Base-by-base conservation (phyloP, 31 red algal species). In the Porphyra umbilicalis region DNA sequence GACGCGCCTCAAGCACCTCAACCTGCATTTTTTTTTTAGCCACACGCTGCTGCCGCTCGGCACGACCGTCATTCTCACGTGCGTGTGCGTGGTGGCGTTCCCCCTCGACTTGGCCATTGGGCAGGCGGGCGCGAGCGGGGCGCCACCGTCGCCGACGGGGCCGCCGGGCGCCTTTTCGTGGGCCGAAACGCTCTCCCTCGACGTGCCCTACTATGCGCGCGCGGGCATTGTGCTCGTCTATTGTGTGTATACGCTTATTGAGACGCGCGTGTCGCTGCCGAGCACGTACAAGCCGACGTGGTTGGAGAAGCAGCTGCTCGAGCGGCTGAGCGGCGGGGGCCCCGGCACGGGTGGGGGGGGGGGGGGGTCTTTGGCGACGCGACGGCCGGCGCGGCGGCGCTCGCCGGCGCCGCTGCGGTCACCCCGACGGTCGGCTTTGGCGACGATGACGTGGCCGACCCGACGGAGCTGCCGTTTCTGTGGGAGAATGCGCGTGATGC, bases 171-270 rank as follows among this genome's bases (percentile, higher is more conserved):
- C 57, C 57, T 40, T 44, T 35, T 32, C 79, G 35, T 71, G 57
- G 57, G 57, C 57, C 25, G 79, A 81, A 36, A 32, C 34, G 25
- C 18, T 20, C 6, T 36, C 35, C 4, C 79, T 81, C 25, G 38
- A 81, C 31, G 38, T 81, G 79, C 79, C 79, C 35, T 81, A 81
- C 38, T 81, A 42, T 81, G 79, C 36, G 0, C 79, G 79, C 79
- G 31, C 32, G 6, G 79, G 79, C 7, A 46, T 81, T 35, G 38
- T 40, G n/a, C 39, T 81, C 33, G 39, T 35, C 30, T 81, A 81
- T 16, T 35, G 33, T 32, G 36, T 81, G 33, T 81, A 33, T 25
- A 18, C 79, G 36, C 79, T 81, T 6, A 40, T 81, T n/a, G 79
- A 81, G 79, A 42, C 32, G 38, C 35, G 38, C 29, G 31, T 39